A percentile compares a stretch with the other conserved stretches of the same genome.
phyloP scores from a whole-genome alignment of 2,329 filamentous ascomycete genomes.

The Ophiostoma sp. region DNA sequence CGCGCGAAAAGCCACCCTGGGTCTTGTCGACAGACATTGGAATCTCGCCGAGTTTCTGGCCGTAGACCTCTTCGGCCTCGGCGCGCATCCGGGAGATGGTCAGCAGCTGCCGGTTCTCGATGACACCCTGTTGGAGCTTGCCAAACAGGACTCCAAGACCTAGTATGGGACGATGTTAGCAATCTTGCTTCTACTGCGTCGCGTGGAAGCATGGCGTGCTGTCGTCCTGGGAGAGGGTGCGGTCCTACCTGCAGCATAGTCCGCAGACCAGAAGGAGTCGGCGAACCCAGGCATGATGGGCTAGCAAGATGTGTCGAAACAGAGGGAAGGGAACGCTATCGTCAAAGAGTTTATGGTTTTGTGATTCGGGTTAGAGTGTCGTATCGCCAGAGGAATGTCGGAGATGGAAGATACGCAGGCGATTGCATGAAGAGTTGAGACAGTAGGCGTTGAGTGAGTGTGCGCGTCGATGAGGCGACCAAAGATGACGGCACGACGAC shows the following conservation, averaged over 20 bases:
- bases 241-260: conserved; percentile 82
- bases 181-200: background rate
- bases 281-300: conserved; percentile 76
- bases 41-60: conserved; percentile 74
- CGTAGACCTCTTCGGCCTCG: conserved; percentile 89
- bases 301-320: background rate
- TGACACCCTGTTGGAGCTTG: conserved; percentile 92
- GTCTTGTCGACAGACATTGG: conserved; percentile 75
- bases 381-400: conserved; percentile 2
- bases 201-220: too few species aligned
- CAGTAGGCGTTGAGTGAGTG: too few species aligned
- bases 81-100: conserved; percentile 89
- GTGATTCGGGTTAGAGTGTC: background rate
- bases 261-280: conserved; percentile 94
- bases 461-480: too few species aligned
- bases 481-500: too few species aligned
- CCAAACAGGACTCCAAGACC: conserved; percentile 88
- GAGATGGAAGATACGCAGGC: background rate
- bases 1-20: conserved; percentile 74
- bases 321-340: background rate
- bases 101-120: conserved; percentile 91
- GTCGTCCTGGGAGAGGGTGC: background rate
- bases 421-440: too few species aligned
- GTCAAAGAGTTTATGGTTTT: background rate
- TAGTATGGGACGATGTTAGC: conserved; percentile 31